These are phyloP conservation scores for Amanita thiersii DNA, from an alignment of 768 basidiomycete genomes.

Conservation along the genomic window DNA sequence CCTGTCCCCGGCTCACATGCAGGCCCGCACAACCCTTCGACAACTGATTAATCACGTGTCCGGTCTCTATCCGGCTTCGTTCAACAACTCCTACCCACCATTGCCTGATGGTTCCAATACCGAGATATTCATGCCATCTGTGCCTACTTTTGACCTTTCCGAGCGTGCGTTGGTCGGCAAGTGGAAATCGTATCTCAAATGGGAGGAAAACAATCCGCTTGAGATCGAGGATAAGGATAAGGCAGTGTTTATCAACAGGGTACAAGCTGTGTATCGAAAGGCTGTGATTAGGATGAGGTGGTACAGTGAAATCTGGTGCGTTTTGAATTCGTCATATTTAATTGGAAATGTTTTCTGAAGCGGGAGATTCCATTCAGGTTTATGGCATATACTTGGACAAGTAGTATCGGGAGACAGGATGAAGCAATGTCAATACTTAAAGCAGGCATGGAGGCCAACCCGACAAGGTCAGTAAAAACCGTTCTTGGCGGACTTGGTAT, in stretches of 20 bases:
- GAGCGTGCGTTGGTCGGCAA: constrained; percentile 73
- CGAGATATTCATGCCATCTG: constrained; percentile 56
- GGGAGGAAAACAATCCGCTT: constrained; percentile 92
- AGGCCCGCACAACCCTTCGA: constrained; percentile 82
- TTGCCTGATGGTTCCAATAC: constrained; percentile 5
- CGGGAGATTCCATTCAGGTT: too few relatives aligned
- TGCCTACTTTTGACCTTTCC: constrained; percentile 62
- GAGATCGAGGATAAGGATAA: constrained; percentile 85
- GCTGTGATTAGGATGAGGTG: constrained; percentile 90
- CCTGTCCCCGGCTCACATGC: constrained; percentile 90
- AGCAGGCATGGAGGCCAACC: constrained; percentile 83
- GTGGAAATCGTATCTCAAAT: constrained; percentile 92
- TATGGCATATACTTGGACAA: constrained; percentile 84
- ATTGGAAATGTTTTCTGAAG: constrained; percentile 74
- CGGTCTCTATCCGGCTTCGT: constrained; percentile 41
- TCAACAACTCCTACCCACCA: constrained; percentile 27
- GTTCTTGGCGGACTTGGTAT: neutral
- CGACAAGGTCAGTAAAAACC: constrained; percentile 46
- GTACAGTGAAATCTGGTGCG: constrained; percentile 90
- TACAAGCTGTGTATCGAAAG: constrained; percentile 82
- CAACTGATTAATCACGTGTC: constrained; percentile 68
- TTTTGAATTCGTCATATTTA: constrained; percentile 83
- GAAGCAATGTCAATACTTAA: constrained; percentile 78
- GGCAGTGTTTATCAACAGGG: constrained; percentile 52
- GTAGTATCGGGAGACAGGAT: constrained; percentile 64